Conservation (phyloP, 306 rosid genomes). For the Erythrophleum fordii region DNA sequence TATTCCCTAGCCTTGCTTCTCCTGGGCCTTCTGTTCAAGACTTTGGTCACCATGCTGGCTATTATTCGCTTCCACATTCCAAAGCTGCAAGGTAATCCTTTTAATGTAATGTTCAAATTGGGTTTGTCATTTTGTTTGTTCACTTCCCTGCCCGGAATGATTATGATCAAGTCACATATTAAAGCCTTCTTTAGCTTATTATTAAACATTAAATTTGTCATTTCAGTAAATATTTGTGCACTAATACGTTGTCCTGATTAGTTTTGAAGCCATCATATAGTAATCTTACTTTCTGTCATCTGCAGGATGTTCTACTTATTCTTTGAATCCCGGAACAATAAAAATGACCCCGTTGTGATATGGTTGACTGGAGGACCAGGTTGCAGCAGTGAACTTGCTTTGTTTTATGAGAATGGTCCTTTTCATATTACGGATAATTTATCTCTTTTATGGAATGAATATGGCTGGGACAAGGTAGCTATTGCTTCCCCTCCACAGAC, state of each 20-base stretch:
- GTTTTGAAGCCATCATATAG: no score
- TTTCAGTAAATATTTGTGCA: no score
- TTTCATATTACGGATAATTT: not conserved
- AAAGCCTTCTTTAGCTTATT: no score
- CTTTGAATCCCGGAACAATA: not conserved
- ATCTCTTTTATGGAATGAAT: not conserved
- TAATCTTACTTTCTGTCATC: no score
- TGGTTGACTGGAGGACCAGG: conserved; percentile 11
- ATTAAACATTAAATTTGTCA: no score
- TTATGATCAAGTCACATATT: not conserved
- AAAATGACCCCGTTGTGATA: not conserved
- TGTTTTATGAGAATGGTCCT: not conserved
- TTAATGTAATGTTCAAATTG: not conserved
- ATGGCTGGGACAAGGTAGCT: conserved; percentile 3
- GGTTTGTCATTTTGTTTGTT: conserved; percentile 12
- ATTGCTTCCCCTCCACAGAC: no score
- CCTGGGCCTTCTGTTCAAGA: conserved; percentile 64
- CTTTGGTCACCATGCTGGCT: conserved; percentile 93
- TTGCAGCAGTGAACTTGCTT: not conserved
- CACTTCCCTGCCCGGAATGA: conserved; percentile 8
- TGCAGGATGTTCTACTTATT: not conserved
- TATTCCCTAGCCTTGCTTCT: conserved; percentile 54
- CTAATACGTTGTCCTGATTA: no score
- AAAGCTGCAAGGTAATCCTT: conserved; percentile 80
- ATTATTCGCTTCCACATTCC: conserved; percentile 74